Percentiles rank a stretch among this genome's conserved stretches.
These are phyloP conservation scores for Aspergillus panamensis DNA, from an alignment of 495 filamentous ascomycete genomes.

Conservation along the genomic window DNA sequence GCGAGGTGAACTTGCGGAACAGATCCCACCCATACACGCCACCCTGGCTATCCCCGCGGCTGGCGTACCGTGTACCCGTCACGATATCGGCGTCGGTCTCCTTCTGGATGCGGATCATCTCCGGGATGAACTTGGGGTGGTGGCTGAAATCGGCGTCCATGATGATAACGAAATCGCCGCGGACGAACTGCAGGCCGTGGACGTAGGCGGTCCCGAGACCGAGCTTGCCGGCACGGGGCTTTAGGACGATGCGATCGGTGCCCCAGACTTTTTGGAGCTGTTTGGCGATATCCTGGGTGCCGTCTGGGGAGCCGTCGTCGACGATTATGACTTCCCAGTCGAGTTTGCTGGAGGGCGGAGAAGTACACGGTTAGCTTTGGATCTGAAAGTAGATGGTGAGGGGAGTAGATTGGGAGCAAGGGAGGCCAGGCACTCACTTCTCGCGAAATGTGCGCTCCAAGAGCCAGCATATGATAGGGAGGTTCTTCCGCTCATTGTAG, in stretches of 20 bases:
- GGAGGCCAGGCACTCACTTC: conserved; percentile 37
- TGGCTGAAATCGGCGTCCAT: conserved; percentile 99
- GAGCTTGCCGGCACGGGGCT: conserved; percentile 87
- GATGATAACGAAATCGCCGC: conserved; percentile 94
- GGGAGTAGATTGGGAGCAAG: not conserved
- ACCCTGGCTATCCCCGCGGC: conserved; percentile 56
- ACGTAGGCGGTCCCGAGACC: conserved; percentile 97
- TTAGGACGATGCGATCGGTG: conserved; percentile 70
- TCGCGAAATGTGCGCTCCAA: conserved; percentile 86
- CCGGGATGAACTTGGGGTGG: conserved; percentile 92
- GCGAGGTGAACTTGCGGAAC: conserved; percentile 87
- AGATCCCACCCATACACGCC: conserved; percentile 98
- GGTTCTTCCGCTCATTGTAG: conserved; percentile 96
- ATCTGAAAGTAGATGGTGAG: not conserved
- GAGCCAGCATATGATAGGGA: conserved; percentile 93
- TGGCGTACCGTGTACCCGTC: conserved; percentile 89
- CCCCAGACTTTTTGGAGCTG: conserved; percentile 84
- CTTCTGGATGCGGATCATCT: conserved; percentile 77
- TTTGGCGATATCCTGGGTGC: conserved; percentile 82
- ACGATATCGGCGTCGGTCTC: conserved; percentile 84
- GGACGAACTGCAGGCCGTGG: conserved; percentile 81
- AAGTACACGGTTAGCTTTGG: not conserved
- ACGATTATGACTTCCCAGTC: conserved; percentile 97
- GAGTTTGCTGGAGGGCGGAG: conserved; percentile 60
- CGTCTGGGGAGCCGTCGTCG: conserved; percentile 96